A percentile compares a stretch with the other conserved stretches of the same genome.
Conservation (phyloP, 768 basidiomycete species). For the Lactarius pseudohatsudake region DNA sequence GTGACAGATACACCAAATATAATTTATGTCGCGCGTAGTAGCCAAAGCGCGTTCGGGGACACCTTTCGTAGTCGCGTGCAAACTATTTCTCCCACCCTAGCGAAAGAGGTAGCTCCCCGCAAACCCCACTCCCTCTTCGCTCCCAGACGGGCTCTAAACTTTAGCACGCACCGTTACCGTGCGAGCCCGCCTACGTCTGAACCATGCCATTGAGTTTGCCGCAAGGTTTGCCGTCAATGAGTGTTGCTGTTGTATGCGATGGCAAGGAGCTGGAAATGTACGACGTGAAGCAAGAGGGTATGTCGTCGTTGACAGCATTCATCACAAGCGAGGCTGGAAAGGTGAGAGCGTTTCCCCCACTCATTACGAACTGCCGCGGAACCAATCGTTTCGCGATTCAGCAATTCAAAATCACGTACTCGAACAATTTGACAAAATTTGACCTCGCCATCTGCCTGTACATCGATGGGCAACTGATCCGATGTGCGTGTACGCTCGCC, state of each 20-base stretch:
- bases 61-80: too few relatives aligned
- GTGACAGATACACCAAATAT: too few relatives aligned
- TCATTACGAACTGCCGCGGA: background rate
- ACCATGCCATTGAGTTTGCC: constrained; percentile 15
- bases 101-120: too few relatives aligned
- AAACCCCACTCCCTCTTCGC: too few relatives aligned
- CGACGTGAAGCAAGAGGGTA: constrained; percentile 5
- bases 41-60: too few relatives aligned
- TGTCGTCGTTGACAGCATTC: background rate
- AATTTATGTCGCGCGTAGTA: too few relatives aligned
- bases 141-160: too few relatives aligned
- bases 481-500: background rate
- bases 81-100: too few relatives aligned
- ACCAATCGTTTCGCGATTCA: background rate
- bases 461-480: constrained; percentile 12
- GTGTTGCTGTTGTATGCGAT: constrained; percentile 8
- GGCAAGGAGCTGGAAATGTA: constrained; percentile 5
- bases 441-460: background rate
- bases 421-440: background rate
- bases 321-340: constrained; percentile 21
- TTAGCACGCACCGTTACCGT: background rate
- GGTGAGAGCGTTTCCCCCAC: background rate
- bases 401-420: constrained; percentile 10
- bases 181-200: background rate
- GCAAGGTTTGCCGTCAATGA: constrained; percentile 2